These are phyloP conservation scores for Plasmodium chabaudi DNA, from an alignment of 169 alveolate species.

Conservation along the genomic window DNA sequence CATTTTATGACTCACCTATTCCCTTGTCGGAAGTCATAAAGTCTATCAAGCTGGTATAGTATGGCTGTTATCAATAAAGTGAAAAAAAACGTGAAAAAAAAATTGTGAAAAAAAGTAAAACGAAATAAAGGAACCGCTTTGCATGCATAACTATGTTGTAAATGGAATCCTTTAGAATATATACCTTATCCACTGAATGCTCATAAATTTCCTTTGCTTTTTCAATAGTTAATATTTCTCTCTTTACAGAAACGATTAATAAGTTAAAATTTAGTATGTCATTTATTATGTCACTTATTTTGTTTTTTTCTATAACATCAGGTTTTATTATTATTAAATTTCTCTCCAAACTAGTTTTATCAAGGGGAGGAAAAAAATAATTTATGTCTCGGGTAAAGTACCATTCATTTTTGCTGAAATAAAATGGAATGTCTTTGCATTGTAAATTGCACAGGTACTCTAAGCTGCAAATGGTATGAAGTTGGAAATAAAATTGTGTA, in stretches of 20 bases:
- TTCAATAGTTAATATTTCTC: slow-evolving; percentile 50
- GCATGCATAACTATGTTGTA: neutral
- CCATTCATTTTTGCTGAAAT: slow-evolving; percentile 74
- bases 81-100: slow-evolving; percentile 1
- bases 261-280: slow-evolving; percentile 63
- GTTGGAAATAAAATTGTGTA: neutral
- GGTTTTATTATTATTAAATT: slow-evolving; percentile 63
- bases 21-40: slow-evolving; percentile 72
- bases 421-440: slow-evolving; percentile 62
- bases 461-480: slow-evolving; percentile 10
- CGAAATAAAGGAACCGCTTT: neutral
- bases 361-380: slow-evolving; percentile 41
- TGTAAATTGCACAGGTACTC: slow-evolving; percentile 65
- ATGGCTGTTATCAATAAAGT: slow-evolving; percentile 25
- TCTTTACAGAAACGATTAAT: slow-evolving; percentile 59
- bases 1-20: slow-evolving; percentile 31
- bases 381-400: slow-evolving; percentile 51
- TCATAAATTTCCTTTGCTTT: slow-evolving; percentile 32
- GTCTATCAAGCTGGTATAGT: slow-evolving; percentile 31
- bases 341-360: slow-evolving; percentile 44
- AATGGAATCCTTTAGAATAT: neutral
- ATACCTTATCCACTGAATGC: slow-evolving; percentile 41
- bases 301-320: slow-evolving; percentile 48
- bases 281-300: slow-evolving; percentile 36
- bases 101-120: neutral